A percentile compares a stretch with the other conserved stretches of the same genome.
These are phyloP conservation scores for Eucalyptus sp. DNA, from an alignment of 345 rosid genomes.

Conservation along the genomic window DNA sequence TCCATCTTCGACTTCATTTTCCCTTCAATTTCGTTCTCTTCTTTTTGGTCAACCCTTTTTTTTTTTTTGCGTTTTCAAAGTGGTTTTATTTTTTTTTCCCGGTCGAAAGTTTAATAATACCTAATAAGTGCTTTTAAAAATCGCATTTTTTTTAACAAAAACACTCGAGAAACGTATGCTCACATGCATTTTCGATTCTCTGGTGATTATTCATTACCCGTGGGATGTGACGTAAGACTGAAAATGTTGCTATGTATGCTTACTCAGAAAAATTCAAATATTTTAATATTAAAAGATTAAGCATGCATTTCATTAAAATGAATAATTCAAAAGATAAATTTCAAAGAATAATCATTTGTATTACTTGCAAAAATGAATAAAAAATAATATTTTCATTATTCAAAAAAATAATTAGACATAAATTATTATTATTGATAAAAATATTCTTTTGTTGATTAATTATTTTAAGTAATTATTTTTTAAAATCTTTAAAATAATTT, in stretches of 20 bases:
- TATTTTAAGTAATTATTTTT: not conserved
- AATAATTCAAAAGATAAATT: not conserved
- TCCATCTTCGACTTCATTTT: not conserved
- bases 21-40: not conserved
- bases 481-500: too few relatives aligned
- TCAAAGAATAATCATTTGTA: fast-evolving
- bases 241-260: fast-evolving
- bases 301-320: not conserved
- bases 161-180: fast-evolving
- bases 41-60: not conserved
- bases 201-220: fast-evolving
- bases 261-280: not conserved
- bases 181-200: fast-evolving
- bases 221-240: fast-evolving
- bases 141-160: fast-evolving
- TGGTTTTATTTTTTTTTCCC: not conserved
- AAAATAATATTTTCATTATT: not conserved
- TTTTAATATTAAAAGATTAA: not conserved
- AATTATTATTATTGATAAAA: not conserved
- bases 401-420: not conserved
- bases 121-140: not conserved
- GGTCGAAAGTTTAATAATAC: too few relatives aligned
- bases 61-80: not conserved
- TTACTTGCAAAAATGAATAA: not conserved
- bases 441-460: not conserved